These are phyloP conservation scores for Neofusicoccum laricinum DNA, from an alignment of 2,329 filamentous ascomycete species.

Conservation along the genomic window DNA sequence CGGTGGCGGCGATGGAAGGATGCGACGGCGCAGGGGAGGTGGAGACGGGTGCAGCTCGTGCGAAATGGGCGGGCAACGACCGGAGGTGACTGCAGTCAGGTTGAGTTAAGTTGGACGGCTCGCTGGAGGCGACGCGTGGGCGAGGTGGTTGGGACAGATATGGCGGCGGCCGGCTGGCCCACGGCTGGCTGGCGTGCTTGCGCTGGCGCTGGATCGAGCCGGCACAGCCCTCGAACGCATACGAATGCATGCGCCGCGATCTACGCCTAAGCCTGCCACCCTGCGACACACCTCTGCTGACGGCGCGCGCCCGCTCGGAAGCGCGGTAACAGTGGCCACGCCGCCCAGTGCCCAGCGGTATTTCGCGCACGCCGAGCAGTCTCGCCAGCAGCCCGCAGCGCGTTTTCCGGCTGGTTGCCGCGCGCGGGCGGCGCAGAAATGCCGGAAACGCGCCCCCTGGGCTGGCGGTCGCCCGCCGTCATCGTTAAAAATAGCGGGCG, in stretches of 20 bases:
- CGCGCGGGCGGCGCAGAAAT: background rate
- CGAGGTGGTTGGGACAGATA: constrained; percentile 13
- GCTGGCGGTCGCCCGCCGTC: background rate
- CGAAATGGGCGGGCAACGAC: background rate
- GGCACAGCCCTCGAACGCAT: background rate
- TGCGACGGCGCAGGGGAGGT: background rate
- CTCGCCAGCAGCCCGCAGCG: background rate
- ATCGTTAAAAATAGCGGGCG: background rate
- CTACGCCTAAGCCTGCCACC: background rate
- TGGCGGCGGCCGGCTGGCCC: constrained; percentile 4
- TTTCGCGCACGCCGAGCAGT: background rate
- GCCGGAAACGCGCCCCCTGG: background rate
- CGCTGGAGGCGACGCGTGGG: background rate
- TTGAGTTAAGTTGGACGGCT: background rate
- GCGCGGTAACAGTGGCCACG: background rate
- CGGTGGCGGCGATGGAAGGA: background rate
- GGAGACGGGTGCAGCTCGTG: too few relatives aligned
- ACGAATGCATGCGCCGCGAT: constrained; percentile 9
- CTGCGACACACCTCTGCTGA: constrained; percentile 9
- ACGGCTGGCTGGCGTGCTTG: constrained; percentile 5
- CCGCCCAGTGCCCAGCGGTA: background rate
- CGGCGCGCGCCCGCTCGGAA: constrained; percentile 1
- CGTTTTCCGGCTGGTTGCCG: background rate
- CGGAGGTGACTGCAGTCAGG: background rate
- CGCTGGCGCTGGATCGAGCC: constrained; percentile 6